Conservation (phyloP, 108 stramenopile genomes). For the Skeletonema menzelii region DNA sequence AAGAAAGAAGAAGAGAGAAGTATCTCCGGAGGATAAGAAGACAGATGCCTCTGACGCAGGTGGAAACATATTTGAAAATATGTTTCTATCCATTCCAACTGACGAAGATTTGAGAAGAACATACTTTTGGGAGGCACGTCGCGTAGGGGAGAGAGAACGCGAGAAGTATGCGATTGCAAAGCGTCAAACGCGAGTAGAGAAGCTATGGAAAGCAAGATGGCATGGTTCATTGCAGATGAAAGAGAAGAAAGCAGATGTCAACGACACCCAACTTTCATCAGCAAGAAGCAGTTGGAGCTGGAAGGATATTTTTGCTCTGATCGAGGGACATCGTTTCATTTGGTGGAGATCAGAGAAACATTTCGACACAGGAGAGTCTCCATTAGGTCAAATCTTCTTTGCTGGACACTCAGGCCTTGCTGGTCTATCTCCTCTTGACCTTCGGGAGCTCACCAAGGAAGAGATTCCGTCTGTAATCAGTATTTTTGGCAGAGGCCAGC, state of each 20-base stretch:
- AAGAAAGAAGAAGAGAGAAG: constrained; percentile 11
- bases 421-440: constrained; percentile 75
- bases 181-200: constrained; percentile 58
- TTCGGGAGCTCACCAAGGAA: constrained; percentile 50
- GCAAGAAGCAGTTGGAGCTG: constrained; percentile 49
- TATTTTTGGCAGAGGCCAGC: constrained; percentile 39
- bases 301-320: constrained; percentile 63
- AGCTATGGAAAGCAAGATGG: constrained; percentile 82
- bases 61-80: constrained; percentile 59
- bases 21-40: constrained; percentile 18
- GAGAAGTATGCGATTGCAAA: constrained; percentile 56
- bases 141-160: constrained; percentile 52
- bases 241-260: constrained; percentile 35
- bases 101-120: constrained; percentile 79
- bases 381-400: constrained; percentile 66
- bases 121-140: constrained; percentile 81
- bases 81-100: constrained; percentile 72
- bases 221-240: constrained; percentile 44
- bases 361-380: constrained; percentile 82
- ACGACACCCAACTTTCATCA: background rate
- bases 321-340: constrained; percentile 82
- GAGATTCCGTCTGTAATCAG: constrained; percentile 48
- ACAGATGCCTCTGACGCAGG: constrained; percentile 7
- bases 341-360: constrained; percentile 77
- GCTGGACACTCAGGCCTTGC: constrained; percentile 84